phyloP scores from a whole-genome alignment of 1,284 basidiomycete genomes.

The Trametes sp. region DNA sequence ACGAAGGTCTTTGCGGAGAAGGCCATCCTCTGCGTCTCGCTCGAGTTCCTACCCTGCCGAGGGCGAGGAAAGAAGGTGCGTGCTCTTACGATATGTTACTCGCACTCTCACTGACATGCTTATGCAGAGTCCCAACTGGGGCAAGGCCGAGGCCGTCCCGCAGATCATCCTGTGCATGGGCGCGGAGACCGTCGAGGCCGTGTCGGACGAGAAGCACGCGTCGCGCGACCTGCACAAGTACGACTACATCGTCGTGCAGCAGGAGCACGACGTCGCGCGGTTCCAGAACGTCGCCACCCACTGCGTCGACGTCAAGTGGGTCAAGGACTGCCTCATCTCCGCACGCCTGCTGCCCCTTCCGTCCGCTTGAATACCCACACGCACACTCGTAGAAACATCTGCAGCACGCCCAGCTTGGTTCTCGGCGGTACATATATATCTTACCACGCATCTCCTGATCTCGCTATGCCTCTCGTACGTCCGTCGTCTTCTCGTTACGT shows the following conservation, averaged over 20 bases:
- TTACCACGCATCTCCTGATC: slow-evolving; percentile 1
- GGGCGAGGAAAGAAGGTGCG: slow-evolving; percentile 47
- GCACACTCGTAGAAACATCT: background rate
- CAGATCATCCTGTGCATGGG: slow-evolving; percentile 79
- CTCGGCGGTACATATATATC: background rate
- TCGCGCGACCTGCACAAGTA: slow-evolving; percentile 47
- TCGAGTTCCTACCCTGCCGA: slow-evolving; percentile 57
- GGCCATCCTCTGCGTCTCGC: slow-evolving; percentile 62
- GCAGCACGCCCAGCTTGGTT: background rate
- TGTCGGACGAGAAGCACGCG: slow-evolving; percentile 48
- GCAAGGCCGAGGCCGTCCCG: slow-evolving; percentile 46
- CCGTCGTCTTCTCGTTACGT: background rate
- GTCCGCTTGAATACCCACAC: background rate
- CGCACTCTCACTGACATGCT: background rate
- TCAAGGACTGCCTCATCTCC: slow-evolving; percentile 82
- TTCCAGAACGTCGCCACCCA: slow-evolving; percentile 38
- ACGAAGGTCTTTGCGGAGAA: slow-evolving; percentile 60
- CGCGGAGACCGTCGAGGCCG: slow-evolving; percentile 69
- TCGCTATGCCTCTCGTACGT: slow-evolving; percentile 1
- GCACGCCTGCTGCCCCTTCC: slow-evolving; percentile 52
- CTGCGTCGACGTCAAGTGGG: slow-evolving; percentile 69
- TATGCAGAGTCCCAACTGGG: slow-evolving; percentile 25
- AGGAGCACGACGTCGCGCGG: slow-evolving; percentile 44
- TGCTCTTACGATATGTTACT: slow-evolving; percentile 28
- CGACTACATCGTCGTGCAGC: slow-evolving; percentile 75